Evolutionary conservation across 305 asterid genomes (phyloP), one percentile per base, ranked within the genome.

Genomic region (Fraxinus floribunda): DNA sequence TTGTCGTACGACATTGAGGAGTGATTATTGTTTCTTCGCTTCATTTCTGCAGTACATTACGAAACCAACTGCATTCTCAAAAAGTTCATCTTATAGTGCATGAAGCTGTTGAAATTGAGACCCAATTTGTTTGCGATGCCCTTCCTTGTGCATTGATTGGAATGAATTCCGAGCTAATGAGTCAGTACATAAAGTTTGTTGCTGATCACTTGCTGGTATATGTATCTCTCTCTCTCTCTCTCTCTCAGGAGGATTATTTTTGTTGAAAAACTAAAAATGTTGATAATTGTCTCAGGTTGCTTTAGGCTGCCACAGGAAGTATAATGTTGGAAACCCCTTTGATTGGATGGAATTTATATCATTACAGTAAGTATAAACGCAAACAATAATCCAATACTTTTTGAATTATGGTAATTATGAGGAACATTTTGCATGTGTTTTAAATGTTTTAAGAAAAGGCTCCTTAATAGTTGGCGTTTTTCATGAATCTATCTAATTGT

Each of bases 271-370:
- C 52, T 71, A 81, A 83, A 71, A 29, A 74, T 34, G 16, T 35
- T 55, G 26, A 55, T 29, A 72, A 20, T 73, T 73, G 46, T 22
- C 20, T 76, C 89, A 91, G 96, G 93, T 87, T 82, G 86, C 94
- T 41, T 83, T 93, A 79, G 98, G 94, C 11, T 92, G 84, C 80
- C 87, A 82, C 38, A 91, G 78, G 88, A 88, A 52, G 79, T 91
- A 90, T 81, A 87, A 90, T 55, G 91, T 84, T 7, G 91, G 89
- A 44, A 92, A 92, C 89, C 98, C 95, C 75, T 92, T 94, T n/a
- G 97, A 94, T 66, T 92, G 98, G 98, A 93, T 92, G 96, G 95
- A 93, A 73, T 87, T 88, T 81, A 92, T 93, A 68, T 90, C 95
- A 5, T 86, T 93, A 26, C 95, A 89, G 97, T 93, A 89, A 92